Percentiles rank a stretch among this genome's conserved stretches.
These are phyloP conservation scores for Symbiodinium natans DNA, from an alignment of 73 alveolate genomes.

Conservation along the genomic window DNA sequence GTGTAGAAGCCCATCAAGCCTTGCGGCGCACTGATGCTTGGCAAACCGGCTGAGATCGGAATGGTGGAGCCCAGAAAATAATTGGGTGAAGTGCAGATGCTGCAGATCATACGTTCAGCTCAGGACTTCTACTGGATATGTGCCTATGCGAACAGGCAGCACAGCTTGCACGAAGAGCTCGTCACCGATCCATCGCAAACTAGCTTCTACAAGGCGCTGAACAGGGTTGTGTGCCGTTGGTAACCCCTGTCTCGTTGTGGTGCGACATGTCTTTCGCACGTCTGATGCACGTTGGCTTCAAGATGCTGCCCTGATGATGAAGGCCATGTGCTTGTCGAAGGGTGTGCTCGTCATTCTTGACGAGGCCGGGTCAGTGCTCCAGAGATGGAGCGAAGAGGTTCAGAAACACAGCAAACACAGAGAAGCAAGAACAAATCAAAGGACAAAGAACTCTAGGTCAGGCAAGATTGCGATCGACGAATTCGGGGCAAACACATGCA, in stretches of 20 bases:
- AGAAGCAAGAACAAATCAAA: too few species aligned
- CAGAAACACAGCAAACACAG: too few species aligned
- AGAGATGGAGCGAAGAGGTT: too few species aligned
- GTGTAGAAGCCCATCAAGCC: not conserved
- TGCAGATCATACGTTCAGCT: not conserved
- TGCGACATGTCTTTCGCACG: too few species aligned
- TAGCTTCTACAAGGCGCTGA: not conserved
- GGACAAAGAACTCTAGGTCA: too few species aligned
- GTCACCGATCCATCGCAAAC: not conserved
- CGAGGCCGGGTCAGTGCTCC: not conserved
- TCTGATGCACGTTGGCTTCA: too few species aligned
- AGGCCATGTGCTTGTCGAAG: not conserved
- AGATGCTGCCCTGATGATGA: not conserved
- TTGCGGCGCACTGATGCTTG: not conserved
- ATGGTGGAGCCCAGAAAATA: not conserved
- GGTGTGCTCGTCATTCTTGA: not conserved
- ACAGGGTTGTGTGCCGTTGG: too few species aligned
- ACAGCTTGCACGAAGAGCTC: not conserved
- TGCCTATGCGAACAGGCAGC: slow-evolving; percentile 21
- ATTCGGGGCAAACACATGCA: too few species aligned
- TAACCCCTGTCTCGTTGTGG: too few species aligned
- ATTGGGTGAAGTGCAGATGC: not conserved
- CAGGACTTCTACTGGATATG: slow-evolving; percentile 8
- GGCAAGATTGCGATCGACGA: too few species aligned
- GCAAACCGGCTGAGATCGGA: not conserved